These are phyloP conservation scores for Pseudonectria buxi DNA, from an alignment of 2,329 filamentous ascomycete species.

Conservation along the genomic window DNA sequence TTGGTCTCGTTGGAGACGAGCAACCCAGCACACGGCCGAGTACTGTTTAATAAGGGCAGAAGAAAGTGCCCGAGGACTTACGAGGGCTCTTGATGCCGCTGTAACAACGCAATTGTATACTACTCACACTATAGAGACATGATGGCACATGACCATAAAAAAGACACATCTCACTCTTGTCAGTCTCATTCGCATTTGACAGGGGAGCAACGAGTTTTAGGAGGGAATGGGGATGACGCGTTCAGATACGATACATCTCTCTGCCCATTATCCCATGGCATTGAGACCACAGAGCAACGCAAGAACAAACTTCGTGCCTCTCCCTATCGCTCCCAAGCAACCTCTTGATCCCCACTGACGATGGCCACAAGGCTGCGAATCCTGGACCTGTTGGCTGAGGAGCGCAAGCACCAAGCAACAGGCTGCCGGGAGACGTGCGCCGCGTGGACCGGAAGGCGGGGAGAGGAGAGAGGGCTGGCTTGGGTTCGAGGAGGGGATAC, in stretches of 20 bases:
- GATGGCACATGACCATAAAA: not conserved
- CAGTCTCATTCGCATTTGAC: too few relatives aligned
- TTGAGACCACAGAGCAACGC: constrained; percentile 55
- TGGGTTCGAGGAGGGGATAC: constrained; percentile 8
- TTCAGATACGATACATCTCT: constrained; percentile 61
- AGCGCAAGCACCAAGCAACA: constrained; percentile 25
- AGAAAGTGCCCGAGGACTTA: too few relatives aligned
- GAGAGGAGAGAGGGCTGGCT: constrained; percentile 1
- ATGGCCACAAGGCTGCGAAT: not conserved
- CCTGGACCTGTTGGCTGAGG: constrained; percentile 17
- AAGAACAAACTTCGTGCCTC: constrained; percentile 38
- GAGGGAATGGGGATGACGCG: constrained; percentile 29
- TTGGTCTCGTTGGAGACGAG: too few relatives aligned
- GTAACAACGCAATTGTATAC: not conserved
- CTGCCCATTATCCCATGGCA: constrained; percentile 44
- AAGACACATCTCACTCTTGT: not conserved
- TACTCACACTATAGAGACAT: not conserved
- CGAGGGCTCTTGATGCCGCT: not conserved
- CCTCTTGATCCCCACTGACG: too few relatives aligned
- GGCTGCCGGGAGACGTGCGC: constrained; percentile 1
- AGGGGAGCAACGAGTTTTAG: not conserved
- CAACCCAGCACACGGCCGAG: not conserved
- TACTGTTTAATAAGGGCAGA: not conserved
- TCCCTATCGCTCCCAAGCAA: too few relatives aligned
- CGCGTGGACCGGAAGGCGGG: constrained; percentile 14